A percentile compares a stretch with the other conserved stretches of the same genome.
These are phyloP conservation scores for Boletales sp. DNA, from an alignment of 768 basidiomycete genomes.

Conservation along the genomic window DNA sequence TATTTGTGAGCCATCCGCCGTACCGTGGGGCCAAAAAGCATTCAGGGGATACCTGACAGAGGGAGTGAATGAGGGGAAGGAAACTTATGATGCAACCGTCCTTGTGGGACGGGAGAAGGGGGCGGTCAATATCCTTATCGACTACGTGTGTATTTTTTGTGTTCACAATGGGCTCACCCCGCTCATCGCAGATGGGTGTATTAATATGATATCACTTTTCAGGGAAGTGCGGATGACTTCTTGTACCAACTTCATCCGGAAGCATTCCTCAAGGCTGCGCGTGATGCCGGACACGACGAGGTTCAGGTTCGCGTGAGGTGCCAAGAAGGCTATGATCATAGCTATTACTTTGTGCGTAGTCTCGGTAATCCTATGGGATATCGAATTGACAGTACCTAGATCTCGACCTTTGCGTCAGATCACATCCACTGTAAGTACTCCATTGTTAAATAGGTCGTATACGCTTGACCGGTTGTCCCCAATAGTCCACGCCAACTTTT, in stretches of 20 bases:
- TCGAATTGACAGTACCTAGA: constrained; percentile 39
- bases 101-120: constrained; percentile 63
- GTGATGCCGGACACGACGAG: constrained; percentile 68
- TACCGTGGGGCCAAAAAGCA: constrained; percentile 91
- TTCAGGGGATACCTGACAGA: constrained; percentile 82
- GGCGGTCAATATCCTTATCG: constrained; percentile 76
- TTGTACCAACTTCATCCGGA: constrained; percentile 89
- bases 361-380: neutral
- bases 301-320: constrained; percentile 73
- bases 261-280: constrained; percentile 77
- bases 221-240: constrained; percentile 83
- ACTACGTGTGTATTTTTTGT: constrained; percentile 58
- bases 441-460: neutral
- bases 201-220: constrained; percentile 5
- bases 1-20: constrained; percentile 79
- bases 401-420: constrained; percentile 86
- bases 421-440: constrained; percentile 77
- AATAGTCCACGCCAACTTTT: constrained; percentile 81
- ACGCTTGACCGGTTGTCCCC: constrained; percentile 10
- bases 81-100: constrained; percentile 79
- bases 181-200: neutral
- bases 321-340: constrained; percentile 85
- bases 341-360: constrained; percentile 75
- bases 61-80: constrained; percentile 71
- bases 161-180: neutral